Base-by-base conservation (phyloP, 2,329 filamentous ascomycete genomes). In the Xylaria polymorpha region DNA sequence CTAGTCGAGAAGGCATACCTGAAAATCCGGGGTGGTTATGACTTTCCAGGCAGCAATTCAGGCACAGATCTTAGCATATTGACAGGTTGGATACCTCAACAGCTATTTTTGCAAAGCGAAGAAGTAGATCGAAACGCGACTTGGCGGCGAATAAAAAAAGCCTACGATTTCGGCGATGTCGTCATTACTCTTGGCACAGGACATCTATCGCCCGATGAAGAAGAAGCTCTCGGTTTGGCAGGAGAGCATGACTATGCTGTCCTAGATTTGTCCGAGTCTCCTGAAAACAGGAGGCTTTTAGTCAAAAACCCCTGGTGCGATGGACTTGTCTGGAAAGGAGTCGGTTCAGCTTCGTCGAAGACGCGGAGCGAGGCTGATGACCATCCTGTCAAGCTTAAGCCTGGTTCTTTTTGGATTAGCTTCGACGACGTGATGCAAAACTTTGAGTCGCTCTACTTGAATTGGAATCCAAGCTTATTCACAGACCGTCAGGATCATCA, bases 261-360 rank as follows among this genome's bases (percentile, higher is more conserved):
- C 3, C 84, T 98, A 61, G 91, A 96, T 68, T 85, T 99, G 79
- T 90, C 92, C 69, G 84, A 84, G 32, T 75, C 84, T 1, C 84
- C 86, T 4, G 87, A 87, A 0, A 87, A 87, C 70, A 88, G 90
- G 29, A 86, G 91, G 61, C 84, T 98, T 61, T 85, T 98, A 0
- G 87, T 99, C 72, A 99, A 99, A 81, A 99, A 99, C 76, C 96
- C 96, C 1, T 99, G 96, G 96, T 92, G 92, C 61, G 90, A 94
- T 76, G 94, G 93, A 3, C 89, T 90, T 51, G 87, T 90, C 7
- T 94, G 91, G 91, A 90, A 87, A 71, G 91, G 89, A 1, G 76
- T 80, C 44, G 84, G 79, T 4, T 81, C 80, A 10, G 79, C 79
- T 10, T 67, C 74, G 20, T 73, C 71, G 8, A 72, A 67, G 15